These are phyloP conservation scores for Rhodotorula sp. DNA, from an alignment of 1,284 basidiomycete species.

Conservation along the genomic window DNA sequence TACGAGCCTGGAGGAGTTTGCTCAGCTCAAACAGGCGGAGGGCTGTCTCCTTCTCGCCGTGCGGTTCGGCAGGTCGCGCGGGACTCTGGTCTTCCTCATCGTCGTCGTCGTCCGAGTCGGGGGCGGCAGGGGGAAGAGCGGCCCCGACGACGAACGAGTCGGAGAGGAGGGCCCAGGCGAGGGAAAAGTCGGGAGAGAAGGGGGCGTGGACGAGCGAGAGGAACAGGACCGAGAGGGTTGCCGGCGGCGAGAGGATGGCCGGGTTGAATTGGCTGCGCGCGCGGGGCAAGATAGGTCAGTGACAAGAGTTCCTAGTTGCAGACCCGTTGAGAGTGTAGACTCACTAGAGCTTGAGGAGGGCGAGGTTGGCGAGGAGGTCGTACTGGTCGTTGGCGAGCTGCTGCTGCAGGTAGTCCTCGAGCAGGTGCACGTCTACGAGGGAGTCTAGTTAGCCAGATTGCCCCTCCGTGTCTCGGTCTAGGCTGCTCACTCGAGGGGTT, in stretches of 20 bases:
- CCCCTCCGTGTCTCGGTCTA: background rate
- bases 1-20: slow-evolving; percentile 22
- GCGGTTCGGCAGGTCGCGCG: slow-evolving; percentile 11
- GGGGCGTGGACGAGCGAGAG: slow-evolving; percentile 36
- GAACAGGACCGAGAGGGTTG: slow-evolving; percentile 36
- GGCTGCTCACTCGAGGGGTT: slow-evolving; percentile 32
- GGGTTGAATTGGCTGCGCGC: slow-evolving; percentile 37
- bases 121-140: slow-evolving; percentile 26
- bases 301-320: too few relatives aligned
- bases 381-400: slow-evolving; percentile 32
- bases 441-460: background rate
- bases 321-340: too few relatives aligned
- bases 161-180: slow-evolving; percentile 38
- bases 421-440: slow-evolving; percentile 32
- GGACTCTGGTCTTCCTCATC: slow-evolving; percentile 15
- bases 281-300: too few relatives aligned
- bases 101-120: slow-evolving; percentile 28
- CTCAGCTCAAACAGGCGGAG: slow-evolving; percentile 16
- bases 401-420: slow-evolving; percentile 39
- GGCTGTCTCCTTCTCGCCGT: slow-evolving; percentile 32
- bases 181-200: slow-evolving; percentile 37
- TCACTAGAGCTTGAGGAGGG: slow-evolving; percentile 40
- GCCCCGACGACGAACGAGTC: slow-evolving; percentile 40
- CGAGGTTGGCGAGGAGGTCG: slow-evolving; percentile 39
- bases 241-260: slow-evolving; percentile 27